Evolutionary conservation across 768 basidiomycete genomes (phyloP).

Genomic region (Sarcodon sp.): DNA sequence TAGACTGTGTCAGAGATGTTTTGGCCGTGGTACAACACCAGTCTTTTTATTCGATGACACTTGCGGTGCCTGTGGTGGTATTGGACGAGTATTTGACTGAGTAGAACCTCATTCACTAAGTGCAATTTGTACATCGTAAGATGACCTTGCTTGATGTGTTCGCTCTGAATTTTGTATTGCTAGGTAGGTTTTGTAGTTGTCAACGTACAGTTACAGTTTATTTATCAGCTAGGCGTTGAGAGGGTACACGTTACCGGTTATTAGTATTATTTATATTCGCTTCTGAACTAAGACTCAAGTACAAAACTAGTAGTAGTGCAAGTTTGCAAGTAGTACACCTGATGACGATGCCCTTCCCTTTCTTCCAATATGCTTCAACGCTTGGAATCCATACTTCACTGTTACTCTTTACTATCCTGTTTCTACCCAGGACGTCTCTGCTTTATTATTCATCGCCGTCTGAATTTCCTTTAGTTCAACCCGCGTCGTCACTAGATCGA

Average conservation of each 20-base stretch:
- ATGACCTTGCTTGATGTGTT: too few relatives aligned
- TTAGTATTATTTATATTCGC: too few relatives aligned
- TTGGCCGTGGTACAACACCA: constrained; percentile 38
- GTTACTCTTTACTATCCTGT: constrained; percentile 51
- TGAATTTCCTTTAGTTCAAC: constrained; percentile 11
- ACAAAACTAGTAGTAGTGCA: too few relatives aligned
- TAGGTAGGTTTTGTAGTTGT: too few relatives aligned
- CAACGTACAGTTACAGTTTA: too few relatives aligned
- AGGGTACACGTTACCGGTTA: too few relatives aligned
- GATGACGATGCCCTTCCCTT: constrained; percentile 22
- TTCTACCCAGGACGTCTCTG: constrained; percentile 51
- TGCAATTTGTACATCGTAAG: too few relatives aligned
- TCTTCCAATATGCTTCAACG: constrained; percentile 48
- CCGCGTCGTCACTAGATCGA: constrained; percentile 8
- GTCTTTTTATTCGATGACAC: constrained; percentile 29
- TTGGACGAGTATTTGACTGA: constrained; percentile 32
- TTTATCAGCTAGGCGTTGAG: too few relatives aligned
- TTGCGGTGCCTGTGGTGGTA: constrained; percentile 50
- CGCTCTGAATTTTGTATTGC: too few relatives aligned
- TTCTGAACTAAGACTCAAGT: too few relatives aligned
- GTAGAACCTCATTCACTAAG: too few relatives aligned
- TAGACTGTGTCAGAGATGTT: constrained; percentile 47
- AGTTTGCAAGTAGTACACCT: neutral
- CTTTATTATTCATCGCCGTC: constrained; percentile 17
- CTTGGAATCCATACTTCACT: constrained; percentile 59